Base-by-base conservation (phyloP, 106 monocot species). In the Apostasia shenzhenica region DNA sequence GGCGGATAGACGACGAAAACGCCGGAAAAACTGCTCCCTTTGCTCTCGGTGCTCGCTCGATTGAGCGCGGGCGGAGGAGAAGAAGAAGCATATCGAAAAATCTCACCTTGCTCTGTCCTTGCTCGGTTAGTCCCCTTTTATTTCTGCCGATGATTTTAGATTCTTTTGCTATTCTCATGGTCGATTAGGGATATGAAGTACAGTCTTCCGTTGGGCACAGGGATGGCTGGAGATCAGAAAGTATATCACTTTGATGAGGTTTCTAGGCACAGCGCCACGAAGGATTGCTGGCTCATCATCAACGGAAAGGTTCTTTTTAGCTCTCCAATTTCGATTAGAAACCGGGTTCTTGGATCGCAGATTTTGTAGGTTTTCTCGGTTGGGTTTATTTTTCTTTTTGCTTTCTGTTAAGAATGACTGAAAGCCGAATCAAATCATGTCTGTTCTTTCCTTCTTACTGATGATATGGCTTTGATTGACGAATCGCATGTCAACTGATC, bases 241-340 rank as follows among this genome's bases (percentile, higher is more conserved):
- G n/a, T 81, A 1, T 66, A 73, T 65, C 67, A 76, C 73, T 88
- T 84, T 41, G 88, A 88, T 1, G 88, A 88, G 59, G 88, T 84
- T 2, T 73, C 70, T 26, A 81, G 81, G 79, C 88, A 88, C 81
- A 81, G 61, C 54, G 57, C 65, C 11, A 69, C 73, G 62, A 81
- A 88, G 61, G 83, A 88, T 70, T 84, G 88, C 70, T 88, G 88
- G 84, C 76, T 88, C 71, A 79, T 84, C 73, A 81, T 88, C 73
- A 12, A 67, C 61, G 83, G 81, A 76, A 88, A 84, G 81, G 81
- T 84, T 9, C 3, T 37, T 40, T 7, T 8, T 65, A 26, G 26
- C 26, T 26, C 26, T 26, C 26, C 26, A 26, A 26, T 26, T 26
- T 26, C 26, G 26, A 26, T 26, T 26, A 26, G 26, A 26, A 26